Evolutionary conservation across 352 stramenopile genomes (phyloP).

Genomic region (Blastocystis sp.): DNA sequence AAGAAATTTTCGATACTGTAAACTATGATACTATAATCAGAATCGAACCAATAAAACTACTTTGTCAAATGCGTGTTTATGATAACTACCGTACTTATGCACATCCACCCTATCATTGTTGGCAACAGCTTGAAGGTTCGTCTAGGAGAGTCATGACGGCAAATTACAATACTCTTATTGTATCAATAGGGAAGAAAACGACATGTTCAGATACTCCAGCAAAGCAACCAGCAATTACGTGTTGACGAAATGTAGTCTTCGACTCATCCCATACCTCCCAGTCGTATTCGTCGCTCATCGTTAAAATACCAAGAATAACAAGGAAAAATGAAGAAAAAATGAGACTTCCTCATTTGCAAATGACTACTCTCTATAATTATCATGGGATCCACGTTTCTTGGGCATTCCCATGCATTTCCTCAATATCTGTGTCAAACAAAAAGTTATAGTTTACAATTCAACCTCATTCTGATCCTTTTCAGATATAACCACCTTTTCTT

Average conservation of each 20-base stretch:
- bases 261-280: slow-evolving; percentile 86
- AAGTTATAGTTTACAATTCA: neutral
- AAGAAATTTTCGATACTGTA: slow-evolving; percentile 41
- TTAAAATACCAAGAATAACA: neutral
- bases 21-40: neutral
- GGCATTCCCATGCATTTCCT: neutral
- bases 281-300: slow-evolving; percentile 69
- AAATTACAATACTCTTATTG: slow-evolving; percentile 64
- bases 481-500: neutral
- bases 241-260: slow-evolving; percentile 84
- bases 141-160: slow-evolving; percentile 6
- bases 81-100: neutral
- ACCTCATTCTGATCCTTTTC: neutral
- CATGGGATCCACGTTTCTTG: neutral
- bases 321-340: neutral
- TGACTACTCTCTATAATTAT: neutral
- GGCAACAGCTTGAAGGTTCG: slow-evolving; percentile 44
- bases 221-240: slow-evolving; percentile 86
- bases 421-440: neutral
- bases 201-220: slow-evolving; percentile 92
- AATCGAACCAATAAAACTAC: slow-evolving; percentile 63
- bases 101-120: neutral
- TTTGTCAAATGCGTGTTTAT: neutral
- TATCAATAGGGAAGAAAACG: slow-evolving; percentile 92
- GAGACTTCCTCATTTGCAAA: neutral